phyloP scores from a whole-genome alignment of 371 early-diverging fungal genomes.

The Mucor racemosus region DNA sequence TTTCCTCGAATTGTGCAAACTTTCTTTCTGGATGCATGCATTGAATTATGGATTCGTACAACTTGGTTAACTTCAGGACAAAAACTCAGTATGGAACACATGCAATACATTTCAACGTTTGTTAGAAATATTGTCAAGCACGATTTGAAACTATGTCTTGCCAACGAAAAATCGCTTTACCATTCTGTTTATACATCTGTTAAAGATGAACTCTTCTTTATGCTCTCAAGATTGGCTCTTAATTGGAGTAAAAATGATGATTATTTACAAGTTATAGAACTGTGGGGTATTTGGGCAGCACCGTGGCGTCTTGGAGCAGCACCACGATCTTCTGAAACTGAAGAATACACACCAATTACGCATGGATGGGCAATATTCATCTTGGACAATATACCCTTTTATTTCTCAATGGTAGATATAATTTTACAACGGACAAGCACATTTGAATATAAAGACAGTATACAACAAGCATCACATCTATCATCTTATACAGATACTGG shows the following conservation, averaged over 20 bases:
- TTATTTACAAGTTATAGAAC: conserved; percentile 31
- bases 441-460: conserved; percentile 21
- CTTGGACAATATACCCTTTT: conserved; percentile 38
- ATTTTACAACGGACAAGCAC: conserved; percentile 32
- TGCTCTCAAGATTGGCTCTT: conserved; percentile 37
- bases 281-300: conserved; percentile 44
- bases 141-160: conserved; percentile 27
- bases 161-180: neutral
- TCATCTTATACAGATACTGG: neutral
- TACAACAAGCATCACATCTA: neutral
- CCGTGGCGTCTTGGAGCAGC: conserved; percentile 36
- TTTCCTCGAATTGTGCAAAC: conserved; percentile 18
- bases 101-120: conserved; percentile 32
- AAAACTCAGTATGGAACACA: conserved; percentile 20
- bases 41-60: conserved; percentile 45
- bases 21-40: conserved; percentile 36
- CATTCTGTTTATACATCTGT: conserved; percentile 17
- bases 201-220: conserved; percentile 32
- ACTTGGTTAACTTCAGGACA: conserved; percentile 29
- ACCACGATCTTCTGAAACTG: neutral
- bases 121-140: conserved; percentile 33
- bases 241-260: conserved; percentile 41
- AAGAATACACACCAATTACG: conserved; percentile 14
- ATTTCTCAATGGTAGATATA: conserved; percentile 33
- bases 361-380: conserved; percentile 34